Evolutionary conservation across 2,329 filamentous ascomycete genomes (phyloP).

Genomic region (Hymenoscyphus infarciens): DNA sequence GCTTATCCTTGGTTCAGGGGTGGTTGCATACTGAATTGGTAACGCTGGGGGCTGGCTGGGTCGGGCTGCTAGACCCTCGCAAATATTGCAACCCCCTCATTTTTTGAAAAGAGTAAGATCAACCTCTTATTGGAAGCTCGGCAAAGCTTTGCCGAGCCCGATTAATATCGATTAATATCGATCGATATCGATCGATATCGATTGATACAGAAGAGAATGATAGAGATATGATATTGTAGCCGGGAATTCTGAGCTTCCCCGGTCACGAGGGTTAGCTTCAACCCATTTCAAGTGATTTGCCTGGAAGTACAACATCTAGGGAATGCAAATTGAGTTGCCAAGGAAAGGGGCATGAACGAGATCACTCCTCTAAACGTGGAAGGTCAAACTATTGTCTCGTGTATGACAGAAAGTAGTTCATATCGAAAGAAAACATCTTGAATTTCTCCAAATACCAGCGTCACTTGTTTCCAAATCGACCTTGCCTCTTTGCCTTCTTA

Average conservation of each 20-base stretch:
- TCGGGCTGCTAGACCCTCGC: background rate
- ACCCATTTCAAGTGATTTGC: background rate
- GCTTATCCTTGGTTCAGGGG: background rate
- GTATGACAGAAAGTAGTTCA: background rate
- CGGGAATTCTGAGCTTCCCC: background rate
- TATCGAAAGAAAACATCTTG: background rate
- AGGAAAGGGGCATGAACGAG: background rate
- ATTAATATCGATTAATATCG: background rate
- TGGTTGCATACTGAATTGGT: background rate
- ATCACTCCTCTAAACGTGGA: background rate
- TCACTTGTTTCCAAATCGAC: background rate
- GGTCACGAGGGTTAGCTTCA: background rate
- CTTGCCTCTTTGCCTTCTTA: conserved; percentile 7
- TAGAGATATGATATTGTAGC: background rate
- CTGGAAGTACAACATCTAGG: background rate
- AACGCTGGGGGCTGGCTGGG: background rate
- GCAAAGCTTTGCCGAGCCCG: background rate
- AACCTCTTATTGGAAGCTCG: background rate
- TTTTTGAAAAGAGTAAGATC: conserved; percentile 1
- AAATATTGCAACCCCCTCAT: background rate
- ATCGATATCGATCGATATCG: background rate
- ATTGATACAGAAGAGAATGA: background rate
- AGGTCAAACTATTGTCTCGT: background rate
- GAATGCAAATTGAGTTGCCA: background rate
- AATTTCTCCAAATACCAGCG: background rate